Percentiles rank a stretch among this genome's conserved stretches.
phyloP scores from a whole-genome alignment of 1,284 basidiomycete genomes.

The Wallemia hederae region DNA sequence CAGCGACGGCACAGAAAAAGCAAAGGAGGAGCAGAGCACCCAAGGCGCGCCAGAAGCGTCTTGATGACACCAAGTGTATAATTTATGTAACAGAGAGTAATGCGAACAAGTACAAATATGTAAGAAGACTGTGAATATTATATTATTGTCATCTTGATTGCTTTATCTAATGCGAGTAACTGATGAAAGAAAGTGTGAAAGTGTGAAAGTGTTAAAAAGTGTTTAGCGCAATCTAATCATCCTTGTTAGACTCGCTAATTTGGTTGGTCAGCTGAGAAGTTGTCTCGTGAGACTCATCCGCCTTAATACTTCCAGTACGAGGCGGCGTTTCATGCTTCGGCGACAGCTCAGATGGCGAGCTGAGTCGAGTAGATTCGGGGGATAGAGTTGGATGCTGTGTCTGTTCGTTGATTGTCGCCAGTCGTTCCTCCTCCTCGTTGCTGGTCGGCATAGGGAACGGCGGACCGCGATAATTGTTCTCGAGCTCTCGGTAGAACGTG shows the following conservation, averaged over 20 bases:
- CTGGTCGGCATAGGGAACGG: neutral
- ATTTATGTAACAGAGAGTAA: neutral
- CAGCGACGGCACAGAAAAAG: neutral
- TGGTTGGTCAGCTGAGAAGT: neutral
- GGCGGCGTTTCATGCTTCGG: neutral
- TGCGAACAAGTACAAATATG: neutral
- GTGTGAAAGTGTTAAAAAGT: no score
- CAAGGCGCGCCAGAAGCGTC: no score
- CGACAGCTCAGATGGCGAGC: neutral
- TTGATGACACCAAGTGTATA: no score
- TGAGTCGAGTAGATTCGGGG: neutral
- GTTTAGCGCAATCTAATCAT: neutral
- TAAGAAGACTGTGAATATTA: no score
- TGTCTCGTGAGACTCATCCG: neutral
- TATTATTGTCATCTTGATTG: neutral
- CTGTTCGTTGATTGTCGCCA: neutral
- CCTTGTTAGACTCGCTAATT: neutral
- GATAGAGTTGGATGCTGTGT: neutral
- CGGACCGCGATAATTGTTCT: neutral
- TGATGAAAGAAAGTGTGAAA: neutral
- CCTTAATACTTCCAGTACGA: neutral
- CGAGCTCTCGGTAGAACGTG: neutral
- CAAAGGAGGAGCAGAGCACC: neutral
- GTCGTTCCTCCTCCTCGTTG: neutral
- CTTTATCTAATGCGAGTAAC: neutral